Percentiles rank a stretch among this genome's conserved stretches.
Evolutionary conservation across 495 filamentous ascomycete species (phyloP).

Genomic region (Lichenothelia convexa): DNA sequence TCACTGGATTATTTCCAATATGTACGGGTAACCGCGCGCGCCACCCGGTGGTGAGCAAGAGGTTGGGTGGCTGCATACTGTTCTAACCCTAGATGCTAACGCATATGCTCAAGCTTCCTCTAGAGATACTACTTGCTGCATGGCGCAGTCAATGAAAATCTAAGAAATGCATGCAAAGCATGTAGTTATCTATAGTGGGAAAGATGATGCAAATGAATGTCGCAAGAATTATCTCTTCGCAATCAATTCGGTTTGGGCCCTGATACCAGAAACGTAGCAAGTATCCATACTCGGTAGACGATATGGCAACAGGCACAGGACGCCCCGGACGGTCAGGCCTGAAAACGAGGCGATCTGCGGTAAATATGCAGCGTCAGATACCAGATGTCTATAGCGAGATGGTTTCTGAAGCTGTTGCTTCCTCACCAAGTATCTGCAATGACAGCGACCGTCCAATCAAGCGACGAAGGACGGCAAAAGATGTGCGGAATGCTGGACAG

Average conservation of each 20-base stretch:
- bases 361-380: background rate
- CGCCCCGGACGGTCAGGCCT: background rate
- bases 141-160: too few species aligned
- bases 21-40: too few species aligned
- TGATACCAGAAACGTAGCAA: background rate
- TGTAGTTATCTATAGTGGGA: too few species aligned
- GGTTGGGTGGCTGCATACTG: too few species aligned
- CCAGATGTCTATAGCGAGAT: constrained; percentile 12
- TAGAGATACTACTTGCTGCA: too few species aligned
- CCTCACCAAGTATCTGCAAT: background rate
- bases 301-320: background rate
- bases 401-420: constrained; percentile 10
- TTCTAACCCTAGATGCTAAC: too few species aligned
- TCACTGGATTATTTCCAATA: too few species aligned
- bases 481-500: background rate
- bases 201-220: background rate
- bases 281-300: too few species aligned
- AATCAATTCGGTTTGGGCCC: background rate
- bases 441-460: constrained; percentile 9
- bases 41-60: too few species aligned
- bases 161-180: too few species aligned
- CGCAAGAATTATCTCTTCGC: background rate
- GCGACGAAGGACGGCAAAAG: constrained; percentile 5
- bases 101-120: too few species aligned
- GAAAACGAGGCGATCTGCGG: background rate